Conservation (phyloP, 2,329 filamentous ascomycete species). For the Colletotrichum graminicola region DNA sequence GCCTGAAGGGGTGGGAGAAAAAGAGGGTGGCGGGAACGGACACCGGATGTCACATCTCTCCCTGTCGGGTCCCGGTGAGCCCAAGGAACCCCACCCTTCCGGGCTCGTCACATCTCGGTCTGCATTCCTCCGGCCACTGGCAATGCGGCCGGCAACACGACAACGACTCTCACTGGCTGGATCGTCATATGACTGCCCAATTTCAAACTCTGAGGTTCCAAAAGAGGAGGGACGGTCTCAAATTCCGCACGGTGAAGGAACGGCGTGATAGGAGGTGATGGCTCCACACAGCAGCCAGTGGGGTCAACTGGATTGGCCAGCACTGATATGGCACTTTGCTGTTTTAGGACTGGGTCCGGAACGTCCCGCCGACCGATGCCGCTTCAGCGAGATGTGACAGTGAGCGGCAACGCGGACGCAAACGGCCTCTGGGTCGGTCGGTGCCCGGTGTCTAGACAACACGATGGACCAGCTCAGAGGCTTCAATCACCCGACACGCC, state of each 20-base stretch:
- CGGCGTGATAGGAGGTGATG: slow-evolving; percentile 9
- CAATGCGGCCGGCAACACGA: slow-evolving; percentile 17
- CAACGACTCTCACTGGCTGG: slow-evolving; percentile 17
- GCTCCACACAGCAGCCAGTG: slow-evolving; percentile 10
- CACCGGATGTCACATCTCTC: slow-evolving; percentile 34
- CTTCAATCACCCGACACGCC: slow-evolving; percentile 35
- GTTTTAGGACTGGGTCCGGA: slow-evolving; percentile 28
- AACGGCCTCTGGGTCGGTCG: slow-evolving; percentile 36
- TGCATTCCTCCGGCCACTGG: slow-evolving; percentile 39
- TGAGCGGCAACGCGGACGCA: slow-evolving; percentile 34
- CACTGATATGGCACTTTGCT: slow-evolving; percentile 34
- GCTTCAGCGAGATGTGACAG: slow-evolving; percentile 38
- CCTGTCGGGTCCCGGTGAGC: slow-evolving; percentile 37
- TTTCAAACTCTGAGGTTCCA: slow-evolving; percentile 3
- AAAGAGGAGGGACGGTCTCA: slow-evolving; percentile 17
- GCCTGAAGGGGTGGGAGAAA: slow-evolving; percentile 30
- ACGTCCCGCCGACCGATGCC: slow-evolving; percentile 31
- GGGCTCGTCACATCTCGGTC: slow-evolving; percentile 35
- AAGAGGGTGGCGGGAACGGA: slow-evolving; percentile 37
- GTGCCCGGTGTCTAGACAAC: slow-evolving; percentile 30
- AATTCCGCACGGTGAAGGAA: slow-evolving; percentile 32
- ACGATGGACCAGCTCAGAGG: slow-evolving; percentile 24
- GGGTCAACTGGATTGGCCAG: slow-evolving; percentile 27
- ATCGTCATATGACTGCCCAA: slow-evolving; percentile 2
- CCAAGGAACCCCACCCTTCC: slow-evolving; percentile 25